Conservation (phyloP, 768 basidiomycete species). For the Leccinellum rugosiceps region DNA sequence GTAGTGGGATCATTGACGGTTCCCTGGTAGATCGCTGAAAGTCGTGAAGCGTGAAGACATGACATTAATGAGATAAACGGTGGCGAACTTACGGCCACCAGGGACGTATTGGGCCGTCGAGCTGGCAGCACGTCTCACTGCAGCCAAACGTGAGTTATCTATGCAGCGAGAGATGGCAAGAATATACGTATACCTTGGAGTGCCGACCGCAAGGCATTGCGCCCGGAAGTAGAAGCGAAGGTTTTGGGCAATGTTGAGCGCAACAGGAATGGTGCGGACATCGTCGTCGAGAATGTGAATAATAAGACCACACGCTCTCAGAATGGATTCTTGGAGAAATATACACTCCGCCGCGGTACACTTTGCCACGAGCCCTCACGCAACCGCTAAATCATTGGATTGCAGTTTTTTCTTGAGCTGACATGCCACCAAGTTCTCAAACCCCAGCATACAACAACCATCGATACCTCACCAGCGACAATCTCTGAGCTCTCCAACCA, state of each 20-base stretch:
- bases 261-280: conserved; percentile 50
- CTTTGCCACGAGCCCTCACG: neutral
- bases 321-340: neutral
- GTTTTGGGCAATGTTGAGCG: conserved; percentile 47
- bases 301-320: neutral
- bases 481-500: neutral
- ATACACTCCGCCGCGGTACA: neutral
- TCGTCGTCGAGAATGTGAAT: conserved; percentile 23
- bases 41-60: neutral
- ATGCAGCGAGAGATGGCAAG: neutral
- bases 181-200: conserved; percentile 37
- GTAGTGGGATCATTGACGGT: conserved; percentile 93
- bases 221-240: conserved; percentile 36
- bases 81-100: conserved; percentile 58
- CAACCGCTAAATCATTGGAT: neutral
- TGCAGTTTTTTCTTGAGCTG: neutral
- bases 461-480: neutral
- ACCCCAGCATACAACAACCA: neutral
- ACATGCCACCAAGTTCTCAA: neutral
- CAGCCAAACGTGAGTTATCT: neutral
- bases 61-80: neutral
- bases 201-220: conserved; percentile 38
- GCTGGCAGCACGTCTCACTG: conserved; percentile 42
- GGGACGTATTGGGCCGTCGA: conserved; percentile 50
- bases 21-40: conserved; percentile 77